A percentile compares a stretch with the other conserved stretches of the same genome.
phyloP scores from a whole-genome alignment of 2,329 filamentous ascomycete species.

The Hymenoscyphus occultus region DNA sequence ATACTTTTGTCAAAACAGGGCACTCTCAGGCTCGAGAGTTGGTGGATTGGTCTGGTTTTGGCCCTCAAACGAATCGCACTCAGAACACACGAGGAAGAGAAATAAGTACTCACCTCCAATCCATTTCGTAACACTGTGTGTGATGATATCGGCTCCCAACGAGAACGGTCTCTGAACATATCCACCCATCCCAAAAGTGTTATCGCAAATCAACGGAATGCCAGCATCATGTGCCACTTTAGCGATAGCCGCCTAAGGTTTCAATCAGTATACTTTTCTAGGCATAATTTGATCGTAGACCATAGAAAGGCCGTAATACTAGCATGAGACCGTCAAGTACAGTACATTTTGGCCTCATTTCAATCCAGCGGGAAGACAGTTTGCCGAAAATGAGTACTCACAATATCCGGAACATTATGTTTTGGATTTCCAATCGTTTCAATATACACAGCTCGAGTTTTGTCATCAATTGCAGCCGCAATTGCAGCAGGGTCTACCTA shows the following conservation, averaged over 20 bases:
- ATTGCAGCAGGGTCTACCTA: conserved; percentile 50
- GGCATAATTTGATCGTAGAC: too few relatives aligned
- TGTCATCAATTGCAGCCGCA: conserved; percentile 59
- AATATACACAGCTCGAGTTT: conserved; percentile 64
- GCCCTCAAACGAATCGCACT: too few relatives aligned
- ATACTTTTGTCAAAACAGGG: background rate
- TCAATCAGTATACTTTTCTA: too few relatives aligned
- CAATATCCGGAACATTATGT: conserved; percentile 65
- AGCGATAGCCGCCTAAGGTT: conserved; percentile 50
- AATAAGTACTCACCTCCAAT: conserved; percentile 50
- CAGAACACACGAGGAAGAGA: background rate
- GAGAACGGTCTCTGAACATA: conserved; percentile 12
- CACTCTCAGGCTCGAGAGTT: background rate
- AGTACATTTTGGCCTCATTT: too few relatives aligned
- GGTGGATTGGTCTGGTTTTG: too few relatives aligned
- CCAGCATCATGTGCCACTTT: conserved; percentile 60
- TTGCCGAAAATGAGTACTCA: too few relatives aligned
- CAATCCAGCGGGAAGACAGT: too few relatives aligned
- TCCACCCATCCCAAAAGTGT: conserved; percentile 24
- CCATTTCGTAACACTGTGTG: conserved; percentile 64
- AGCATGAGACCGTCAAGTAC: too few relatives aligned
- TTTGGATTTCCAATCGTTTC: conserved; percentile 67
- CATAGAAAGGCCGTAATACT: too few relatives aligned
- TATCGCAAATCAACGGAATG: conserved; percentile 45
- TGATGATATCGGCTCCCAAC: conserved; percentile 61